Base-by-base conservation (phyloP, 148 eudicot species). In the Rhododendron vialii region DNA sequence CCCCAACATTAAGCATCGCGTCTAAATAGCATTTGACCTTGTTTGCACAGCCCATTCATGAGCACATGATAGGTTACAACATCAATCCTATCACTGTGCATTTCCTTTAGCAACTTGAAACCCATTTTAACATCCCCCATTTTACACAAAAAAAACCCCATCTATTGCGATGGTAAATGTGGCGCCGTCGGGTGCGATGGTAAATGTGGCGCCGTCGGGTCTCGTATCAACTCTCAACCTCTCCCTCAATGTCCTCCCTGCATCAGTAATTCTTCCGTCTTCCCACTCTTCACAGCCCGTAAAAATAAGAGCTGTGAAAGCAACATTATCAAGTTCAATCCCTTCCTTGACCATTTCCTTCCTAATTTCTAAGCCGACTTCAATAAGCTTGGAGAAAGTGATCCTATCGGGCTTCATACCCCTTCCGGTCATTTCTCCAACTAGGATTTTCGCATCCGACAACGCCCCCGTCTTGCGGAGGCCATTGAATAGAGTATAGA, bases 21-120 rank as follows among this genome's bases (percentile, higher is more conserved):
- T 92, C 87, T 65, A 95, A 88, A 41, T 17, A 95, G 90, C 93
- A 90, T 90, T 78, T 88, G 75, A 74, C 98, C 96, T 82, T 77
- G 91, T 82, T 91, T 94, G 91, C 96, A 95, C n/a, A 91, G 85
- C 48, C 98, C 98, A 86, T 94, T 92, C 93, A 95, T 91, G 9
- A 94, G 89, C 86, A 90, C 96, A 87, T 95, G 94, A 82, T 95
- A 95, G 13, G 98, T 92, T 47, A 92, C 92, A 76, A 93, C 87
- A 86, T 90, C 86, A 11, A 94, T 93, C 43, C 67, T 84, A 83
- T 85, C 84, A 3, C 78, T 90, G 84, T 91, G 93, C 93, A 94
- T 93, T 85, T 92, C 94, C 76, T 89, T 92, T 11, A 94, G 92
- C 87, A 94, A 86, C 90, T 87, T 89, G 50, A 91, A 95, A 43